A percentile compares a stretch with the other conserved stretches of the same genome.
Conservation (phyloP, 768 basidiomycete genomes). For the Sarcodon sp. region DNA sequence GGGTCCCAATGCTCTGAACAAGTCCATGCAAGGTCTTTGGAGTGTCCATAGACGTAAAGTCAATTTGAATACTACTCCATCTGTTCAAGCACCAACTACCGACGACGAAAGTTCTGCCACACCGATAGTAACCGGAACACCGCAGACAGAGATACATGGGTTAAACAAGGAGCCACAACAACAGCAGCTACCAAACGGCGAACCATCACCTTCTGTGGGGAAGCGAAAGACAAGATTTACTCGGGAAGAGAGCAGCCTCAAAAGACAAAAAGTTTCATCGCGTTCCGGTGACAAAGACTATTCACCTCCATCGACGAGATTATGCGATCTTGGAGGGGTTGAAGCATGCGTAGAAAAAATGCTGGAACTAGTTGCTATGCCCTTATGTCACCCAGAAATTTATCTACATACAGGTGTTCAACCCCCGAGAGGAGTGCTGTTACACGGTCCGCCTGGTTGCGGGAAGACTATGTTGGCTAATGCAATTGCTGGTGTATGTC, state of each 20-base stretch:
- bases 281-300: constrained; percentile 40
- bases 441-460: constrained; percentile 95
- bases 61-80: constrained; percentile 40
- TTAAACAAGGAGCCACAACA: constrained; percentile 2
- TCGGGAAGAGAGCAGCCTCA: constrained; percentile 42
- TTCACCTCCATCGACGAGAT: constrained; percentile 57
- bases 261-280: constrained; percentile 37
- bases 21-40: constrained; percentile 75
- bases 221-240: constrained; percentile 56
- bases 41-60: constrained; percentile 50
- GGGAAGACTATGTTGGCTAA: constrained; percentile 93
- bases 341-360: constrained; percentile 82
- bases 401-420: constrained; percentile 90
- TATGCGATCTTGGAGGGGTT: constrained; percentile 84
- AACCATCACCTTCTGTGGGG: constrained; percentile 17
- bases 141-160: not conserved
- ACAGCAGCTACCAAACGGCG: constrained; percentile 2
- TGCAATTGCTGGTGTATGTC: constrained; percentile 84
- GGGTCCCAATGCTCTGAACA: constrained; percentile 65
- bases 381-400: constrained; percentile 88
- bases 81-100: constrained; percentile 1
- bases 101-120: constrained; percentile 3
- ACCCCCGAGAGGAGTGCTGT: constrained; percentile 81
- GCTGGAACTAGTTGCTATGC: constrained; percentile 94
- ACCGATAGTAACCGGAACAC: not conserved